Evolutionary conservation across 73 alveolate species (phyloP).

Genomic region (Durusdinium trenchii): DNA sequence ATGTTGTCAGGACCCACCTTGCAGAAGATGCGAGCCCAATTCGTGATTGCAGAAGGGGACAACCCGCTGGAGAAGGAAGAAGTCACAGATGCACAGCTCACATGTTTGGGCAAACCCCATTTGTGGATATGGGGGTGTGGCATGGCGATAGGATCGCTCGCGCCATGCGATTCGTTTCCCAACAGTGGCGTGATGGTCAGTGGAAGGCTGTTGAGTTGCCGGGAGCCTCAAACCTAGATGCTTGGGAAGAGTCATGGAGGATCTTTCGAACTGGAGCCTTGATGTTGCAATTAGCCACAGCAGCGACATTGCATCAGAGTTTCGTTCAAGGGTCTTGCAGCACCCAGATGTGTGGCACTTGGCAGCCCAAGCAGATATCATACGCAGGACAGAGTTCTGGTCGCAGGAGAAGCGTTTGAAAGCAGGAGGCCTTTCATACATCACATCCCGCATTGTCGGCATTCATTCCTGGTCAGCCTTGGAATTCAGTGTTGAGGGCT

Average conservation of each 20-base stretch:
- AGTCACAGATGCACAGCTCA: not conserved
- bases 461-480: not conserved
- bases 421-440: slow-evolving; percentile 6
- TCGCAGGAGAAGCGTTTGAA: not conserved
- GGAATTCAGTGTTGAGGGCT: slow-evolving; percentile 30
- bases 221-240: not conserved
- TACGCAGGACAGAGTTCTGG: slow-evolving; percentile 13
- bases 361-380: slow-evolving; percentile 58
- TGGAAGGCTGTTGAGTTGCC: slow-evolving; percentile 45
- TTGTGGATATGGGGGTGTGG: not conserved
- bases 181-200: slow-evolving; percentile 21
- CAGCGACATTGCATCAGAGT: slow-evolving; percentile 42
- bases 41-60: not conserved
- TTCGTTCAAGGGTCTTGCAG: not conserved
- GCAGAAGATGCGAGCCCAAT: not conserved
- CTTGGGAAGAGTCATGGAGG: slow-evolving; percentile 41
- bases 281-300: slow-evolving; percentile 27
- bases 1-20: not conserved
- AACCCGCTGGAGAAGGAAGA: not conserved
- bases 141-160: slow-evolving; percentile 43
- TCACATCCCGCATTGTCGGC: not conserved
- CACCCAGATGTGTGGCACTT: slow-evolving; percentile 36
- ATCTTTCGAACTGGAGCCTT: slow-evolving; percentile 35
- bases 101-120: not conserved
- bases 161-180: slow-evolving; percentile 13